A percentile compares a stretch with the other conserved stretches of the same genome.
These are phyloP conservation scores for Apostasia ramifera DNA, from an alignment of 106 monocot species.

Conservation along the genomic window DNA sequence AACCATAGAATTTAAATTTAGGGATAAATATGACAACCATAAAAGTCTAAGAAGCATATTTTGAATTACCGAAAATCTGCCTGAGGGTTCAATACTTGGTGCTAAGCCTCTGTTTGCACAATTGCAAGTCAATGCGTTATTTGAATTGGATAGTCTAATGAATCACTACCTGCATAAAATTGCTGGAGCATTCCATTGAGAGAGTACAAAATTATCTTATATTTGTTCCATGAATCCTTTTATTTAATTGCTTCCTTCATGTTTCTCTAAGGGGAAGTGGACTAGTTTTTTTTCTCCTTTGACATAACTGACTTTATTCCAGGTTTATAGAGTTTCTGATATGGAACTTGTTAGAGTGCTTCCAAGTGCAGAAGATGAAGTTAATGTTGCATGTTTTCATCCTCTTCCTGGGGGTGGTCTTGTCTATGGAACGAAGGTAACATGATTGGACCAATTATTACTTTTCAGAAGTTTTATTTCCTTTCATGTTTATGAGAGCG, in stretches of 20 bases:
- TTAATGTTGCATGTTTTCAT: conserved; percentile 99
- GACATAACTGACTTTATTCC: neutral
- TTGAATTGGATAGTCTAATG: no score
- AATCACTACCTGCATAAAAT: no score
- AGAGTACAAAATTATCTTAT: no score
- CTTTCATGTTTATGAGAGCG: neutral
- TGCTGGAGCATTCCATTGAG: no score
- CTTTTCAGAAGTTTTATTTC: neutral
- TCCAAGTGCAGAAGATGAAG: conserved; percentile 97
- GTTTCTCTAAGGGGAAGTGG: no score
- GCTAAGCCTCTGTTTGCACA: no score
- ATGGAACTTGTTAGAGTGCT: conserved; percentile 98
- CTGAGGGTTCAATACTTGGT: no score
- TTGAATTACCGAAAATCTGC: no score
- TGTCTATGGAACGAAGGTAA: conserved; percentile 97
- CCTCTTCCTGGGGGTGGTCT: conserved; percentile 81
- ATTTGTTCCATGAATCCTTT: neutral
- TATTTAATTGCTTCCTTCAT: neutral
- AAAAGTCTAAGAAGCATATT: no score
- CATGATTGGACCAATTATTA: neutral
- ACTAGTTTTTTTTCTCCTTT: neutral
- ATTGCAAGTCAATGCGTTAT: no score
- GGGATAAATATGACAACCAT: no score
- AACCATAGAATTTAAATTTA: no score
- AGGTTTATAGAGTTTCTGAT: conserved; percentile 96